Conservation (phyloP, 495 filamentous ascomycete genomes). For the Rhypophila decipiens region DNA sequence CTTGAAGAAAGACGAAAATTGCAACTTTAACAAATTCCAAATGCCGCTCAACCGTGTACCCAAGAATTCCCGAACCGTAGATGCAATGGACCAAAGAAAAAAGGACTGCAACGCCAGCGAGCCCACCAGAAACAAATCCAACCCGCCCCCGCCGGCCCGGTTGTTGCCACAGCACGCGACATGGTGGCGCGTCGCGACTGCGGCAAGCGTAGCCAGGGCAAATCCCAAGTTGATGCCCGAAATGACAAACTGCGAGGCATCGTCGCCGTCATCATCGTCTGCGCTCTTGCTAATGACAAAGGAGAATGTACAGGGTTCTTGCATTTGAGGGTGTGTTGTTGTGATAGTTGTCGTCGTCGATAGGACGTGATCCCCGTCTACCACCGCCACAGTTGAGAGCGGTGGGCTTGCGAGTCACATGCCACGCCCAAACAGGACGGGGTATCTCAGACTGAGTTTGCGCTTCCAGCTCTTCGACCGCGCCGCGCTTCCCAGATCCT, state of each 20-base stretch:
- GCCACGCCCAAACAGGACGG: slow-evolving; percentile 23
- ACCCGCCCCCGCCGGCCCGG: slow-evolving; percentile 1
- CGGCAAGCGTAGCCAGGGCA: slow-evolving; percentile 9
- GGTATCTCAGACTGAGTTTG: slow-evolving; percentile 18
- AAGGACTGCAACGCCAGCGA: slow-evolving; percentile 18
- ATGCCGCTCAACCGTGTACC: neutral
- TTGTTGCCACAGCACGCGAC: slow-evolving; percentile 3
- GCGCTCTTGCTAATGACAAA: slow-evolving; percentile 19
- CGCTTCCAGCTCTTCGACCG: slow-evolving; percentile 24
- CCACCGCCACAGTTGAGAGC: slow-evolving; percentile 6
- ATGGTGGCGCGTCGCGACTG: slow-evolving; percentile 4
- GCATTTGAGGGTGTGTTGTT: slow-evolving; percentile 11
- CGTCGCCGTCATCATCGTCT: neutral
- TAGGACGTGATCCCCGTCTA: slow-evolving; percentile 4
- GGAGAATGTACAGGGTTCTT: slow-evolving; percentile 24
- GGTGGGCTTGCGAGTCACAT: slow-evolving; percentile 19
- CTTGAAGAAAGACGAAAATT: no score
- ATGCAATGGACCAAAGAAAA: slow-evolving; percentile 14
- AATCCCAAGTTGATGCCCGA: slow-evolving; percentile 11
- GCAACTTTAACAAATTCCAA: neutral
- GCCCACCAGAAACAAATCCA: slow-evolving; percentile 18
- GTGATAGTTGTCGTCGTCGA: slow-evolving; percentile 1
- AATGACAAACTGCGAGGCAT: slow-evolving; percentile 6
- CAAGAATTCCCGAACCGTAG: neutral
- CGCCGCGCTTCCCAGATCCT: slow-evolving; percentile 9